These are phyloP conservation scores for Phytophthora chlamydospora DNA, from an alignment of 352 stramenopile species.

Conservation along the genomic window DNA sequence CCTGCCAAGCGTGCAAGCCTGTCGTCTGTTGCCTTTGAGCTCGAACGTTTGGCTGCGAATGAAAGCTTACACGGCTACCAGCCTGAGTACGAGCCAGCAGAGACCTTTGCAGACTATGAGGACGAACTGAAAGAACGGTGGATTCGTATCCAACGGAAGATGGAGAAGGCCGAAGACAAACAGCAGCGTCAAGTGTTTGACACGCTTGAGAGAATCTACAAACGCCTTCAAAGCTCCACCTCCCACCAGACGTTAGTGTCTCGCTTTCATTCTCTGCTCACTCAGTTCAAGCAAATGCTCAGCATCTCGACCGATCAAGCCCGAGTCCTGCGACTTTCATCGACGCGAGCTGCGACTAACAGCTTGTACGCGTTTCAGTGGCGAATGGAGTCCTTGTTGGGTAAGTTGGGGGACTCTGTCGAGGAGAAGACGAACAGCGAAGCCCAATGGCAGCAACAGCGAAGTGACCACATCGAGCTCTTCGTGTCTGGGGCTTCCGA, in stretches of 20 bases:
- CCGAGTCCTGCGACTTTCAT: neutral
- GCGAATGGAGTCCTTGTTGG: neutral
- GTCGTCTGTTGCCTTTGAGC: neutral
- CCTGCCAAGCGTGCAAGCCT: constrained; percentile 3
- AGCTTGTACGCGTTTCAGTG: neutral
- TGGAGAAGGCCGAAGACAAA: too few relatives aligned
- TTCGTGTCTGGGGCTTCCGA: constrained; percentile 15
- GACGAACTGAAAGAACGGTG: too few relatives aligned
- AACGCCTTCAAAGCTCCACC: too few relatives aligned
- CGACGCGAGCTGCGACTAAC: neutral
- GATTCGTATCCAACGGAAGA: too few relatives aligned
- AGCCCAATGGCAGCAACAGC: neutral
- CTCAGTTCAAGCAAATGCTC: neutral
- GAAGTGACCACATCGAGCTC: constrained; percentile 1
- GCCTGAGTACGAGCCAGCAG: neutral
- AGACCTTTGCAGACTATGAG: neutral
- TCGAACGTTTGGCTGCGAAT: neutral
- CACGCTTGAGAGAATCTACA: too few relatives aligned
- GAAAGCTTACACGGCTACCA: too few relatives aligned
- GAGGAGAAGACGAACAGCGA: neutral
- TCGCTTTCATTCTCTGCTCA: neutral
- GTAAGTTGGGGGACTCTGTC: neutral
- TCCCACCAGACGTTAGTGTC: too few relatives aligned
- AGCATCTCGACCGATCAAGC: neutral
- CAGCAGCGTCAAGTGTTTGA: too few relatives aligned